These are phyloP conservation scores for Naganishia friedmannii DNA, from an alignment of 768 basidiomycete species.

Conservation along the genomic window DNA sequence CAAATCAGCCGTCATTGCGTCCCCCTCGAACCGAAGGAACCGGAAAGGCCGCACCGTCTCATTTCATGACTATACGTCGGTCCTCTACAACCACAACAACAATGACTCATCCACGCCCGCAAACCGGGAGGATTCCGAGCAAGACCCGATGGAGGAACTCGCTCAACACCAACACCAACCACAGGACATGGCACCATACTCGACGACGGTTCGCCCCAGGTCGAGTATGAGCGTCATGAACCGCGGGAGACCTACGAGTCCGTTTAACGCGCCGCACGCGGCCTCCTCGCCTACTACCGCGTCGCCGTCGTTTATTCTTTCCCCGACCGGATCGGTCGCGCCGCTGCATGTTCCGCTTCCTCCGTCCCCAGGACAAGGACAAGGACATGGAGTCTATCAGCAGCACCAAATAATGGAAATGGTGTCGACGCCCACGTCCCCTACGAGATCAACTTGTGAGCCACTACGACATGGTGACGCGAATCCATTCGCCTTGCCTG, in stretches of 20 bases:
- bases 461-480: too few relatives aligned
- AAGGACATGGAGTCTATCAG: neutral
- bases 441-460: neutral
- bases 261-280: constrained; percentile 4
- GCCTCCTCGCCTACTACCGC: neutral
- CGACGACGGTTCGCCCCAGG: constrained; percentile 26
- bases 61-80: constrained; percentile 29
- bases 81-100: too few relatives aligned
- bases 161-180: neutral
- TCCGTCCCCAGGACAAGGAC: constrained; percentile 1
- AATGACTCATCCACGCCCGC: too few relatives aligned
- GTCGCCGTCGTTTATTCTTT: neutral
- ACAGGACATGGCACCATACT: too few relatives aligned
- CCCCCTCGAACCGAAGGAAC: neutral
- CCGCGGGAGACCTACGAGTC: constrained; percentile 26
- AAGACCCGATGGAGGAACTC: neutral
- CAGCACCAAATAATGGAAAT: too few relatives aligned
- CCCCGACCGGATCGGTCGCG: neutral
- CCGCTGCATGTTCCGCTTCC: constrained; percentile 13
- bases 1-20: constrained; percentile 19
- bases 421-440: neutral
- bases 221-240: constrained; percentile 29
- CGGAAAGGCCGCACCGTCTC: constrained; percentile 28
- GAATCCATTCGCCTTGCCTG: constrained; percentile 68
- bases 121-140: neutral